phyloP scores from a whole-genome alignment of 2,329 filamentous ascomycete genomes.

The Elsinoe australis region DNA sequence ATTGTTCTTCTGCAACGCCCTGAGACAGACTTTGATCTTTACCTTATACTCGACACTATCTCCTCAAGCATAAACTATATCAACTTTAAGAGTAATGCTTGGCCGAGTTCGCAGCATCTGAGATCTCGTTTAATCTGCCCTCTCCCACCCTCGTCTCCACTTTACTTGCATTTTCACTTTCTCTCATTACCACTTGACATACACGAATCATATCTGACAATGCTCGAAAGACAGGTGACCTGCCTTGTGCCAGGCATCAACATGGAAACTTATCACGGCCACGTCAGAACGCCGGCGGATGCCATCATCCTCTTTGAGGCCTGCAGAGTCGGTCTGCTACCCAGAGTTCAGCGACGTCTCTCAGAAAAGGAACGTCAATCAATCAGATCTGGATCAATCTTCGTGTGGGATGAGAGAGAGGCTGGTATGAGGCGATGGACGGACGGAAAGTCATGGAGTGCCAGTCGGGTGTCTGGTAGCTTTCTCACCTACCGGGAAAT shows the following conservation, averaged over 20 bases:
- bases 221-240: conserved; percentile 18
- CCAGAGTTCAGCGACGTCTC: conserved; percentile 81
- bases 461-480: conserved; percentile 91
- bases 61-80: conserved; percentile 15
- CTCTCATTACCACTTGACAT: neutral
- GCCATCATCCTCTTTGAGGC: conserved; percentile 99
- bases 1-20: conserved; percentile 11
- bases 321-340: conserved; percentile 79
- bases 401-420: conserved; percentile 99
- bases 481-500: conserved; percentile 97
- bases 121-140: conserved; percentile 2
- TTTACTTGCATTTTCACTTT: neutral
- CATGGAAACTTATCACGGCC: conserved; percentile 96
- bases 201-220: neutral
- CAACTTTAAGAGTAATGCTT: conserved; percentile 16
- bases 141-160: conserved; percentile 3
- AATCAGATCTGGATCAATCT: conserved; percentile 93
- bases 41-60: conserved; percentile 9
- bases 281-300: conserved; percentile 90
- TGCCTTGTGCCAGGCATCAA: conserved; percentile 19
- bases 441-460: conserved; percentile 98
- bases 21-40: conserved; percentile 11
- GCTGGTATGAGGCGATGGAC: conserved; percentile 98
- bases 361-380: conserved; percentile 96
- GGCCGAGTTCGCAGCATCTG: neutral